These are phyloP conservation scores for Zygosaccharomyces pseudobailii DNA, from an alignment of 1,139 yeast species.

Conservation along the genomic window DNA sequence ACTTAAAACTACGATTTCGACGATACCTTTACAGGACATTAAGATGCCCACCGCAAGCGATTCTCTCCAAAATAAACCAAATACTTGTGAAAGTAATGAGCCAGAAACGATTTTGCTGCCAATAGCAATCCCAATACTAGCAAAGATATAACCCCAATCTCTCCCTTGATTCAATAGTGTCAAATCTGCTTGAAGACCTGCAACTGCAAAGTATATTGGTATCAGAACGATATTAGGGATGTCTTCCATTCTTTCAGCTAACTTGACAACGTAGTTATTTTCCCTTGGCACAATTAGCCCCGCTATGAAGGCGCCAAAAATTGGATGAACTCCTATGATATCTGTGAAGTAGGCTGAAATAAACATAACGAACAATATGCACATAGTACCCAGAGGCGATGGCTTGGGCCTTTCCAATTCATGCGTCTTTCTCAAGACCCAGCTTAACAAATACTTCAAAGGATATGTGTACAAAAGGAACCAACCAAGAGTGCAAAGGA, in stretches of 20 bases:
- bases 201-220: slow-evolving; percentile 74
- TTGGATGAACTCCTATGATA: slow-evolving; percentile 75
- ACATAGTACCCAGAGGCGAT: slow-evolving; percentile 55
- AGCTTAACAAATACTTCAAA: slow-evolving; percentile 38
- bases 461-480: slow-evolving; percentile 54
- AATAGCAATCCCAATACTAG: slow-evolving; percentile 60
- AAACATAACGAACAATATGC: slow-evolving; percentile 53
- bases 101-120: slow-evolving; percentile 66
- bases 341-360: slow-evolving; percentile 73
- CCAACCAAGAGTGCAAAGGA: slow-evolving; percentile 65
- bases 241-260: slow-evolving; percentile 74
- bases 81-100: slow-evolving; percentile 53
- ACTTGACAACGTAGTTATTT: slow-evolving; percentile 60
- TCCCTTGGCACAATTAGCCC: slow-evolving; percentile 78
- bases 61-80: slow-evolving; percentile 65
- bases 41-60: slow-evolving; percentile 69
- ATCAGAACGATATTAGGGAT: slow-evolving; percentile 63
- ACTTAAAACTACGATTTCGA: slow-evolving; percentile 70
- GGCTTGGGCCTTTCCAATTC: slow-evolving; percentile 51
- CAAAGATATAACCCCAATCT: slow-evolving; percentile 75
- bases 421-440: slow-evolving; percentile 41
- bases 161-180: slow-evolving; percentile 57
- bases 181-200: slow-evolving; percentile 67
- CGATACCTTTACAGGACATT: slow-evolving; percentile 86
- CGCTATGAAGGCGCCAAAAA: slow-evolving; percentile 75